A percentile compares a stretch with the other conserved stretches of the same genome.
These are phyloP conservation scores for Solanum ossicruentum DNA, from an alignment of 257 asterid species.

Conservation along the genomic window DNA sequence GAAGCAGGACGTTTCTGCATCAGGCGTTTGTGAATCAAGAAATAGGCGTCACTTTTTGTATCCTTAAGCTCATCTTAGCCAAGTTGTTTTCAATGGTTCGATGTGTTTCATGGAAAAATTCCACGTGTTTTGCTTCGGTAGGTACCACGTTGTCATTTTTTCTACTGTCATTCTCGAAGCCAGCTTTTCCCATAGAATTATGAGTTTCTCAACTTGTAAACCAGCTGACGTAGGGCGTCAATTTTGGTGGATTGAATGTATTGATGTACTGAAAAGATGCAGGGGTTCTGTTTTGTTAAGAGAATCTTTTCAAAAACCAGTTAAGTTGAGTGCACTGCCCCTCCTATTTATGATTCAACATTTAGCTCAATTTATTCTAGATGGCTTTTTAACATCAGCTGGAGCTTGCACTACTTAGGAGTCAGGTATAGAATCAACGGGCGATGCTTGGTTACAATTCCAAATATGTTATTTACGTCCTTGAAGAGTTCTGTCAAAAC, in stretches of 20 bases:
- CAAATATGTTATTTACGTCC: too few species aligned
- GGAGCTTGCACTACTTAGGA: too few species aligned
- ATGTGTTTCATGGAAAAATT: neutral
- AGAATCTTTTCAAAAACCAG: neutral
- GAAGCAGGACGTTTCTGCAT: neutral
- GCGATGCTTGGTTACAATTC: too few species aligned
- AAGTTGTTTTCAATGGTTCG: neutral
- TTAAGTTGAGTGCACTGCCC: neutral
- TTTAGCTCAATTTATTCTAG: too few species aligned
- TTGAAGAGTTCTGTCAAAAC: too few species aligned
- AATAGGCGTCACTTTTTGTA: neutral
- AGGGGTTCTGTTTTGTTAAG: neutral
- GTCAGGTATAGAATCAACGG: too few species aligned
- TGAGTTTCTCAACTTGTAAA: neutral
- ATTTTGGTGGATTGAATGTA: neutral
- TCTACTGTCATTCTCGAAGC: neutral
- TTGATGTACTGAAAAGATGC: neutral
- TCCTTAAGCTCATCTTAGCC: neutral
- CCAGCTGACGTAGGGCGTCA: neutral
- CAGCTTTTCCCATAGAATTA: neutral
- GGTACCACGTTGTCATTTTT: neutral
- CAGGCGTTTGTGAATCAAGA: neutral
- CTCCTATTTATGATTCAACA: too few species aligned
- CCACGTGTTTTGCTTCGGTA: neutral
- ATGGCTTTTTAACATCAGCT: too few species aligned